Percentiles rank a stretch among this genome's conserved stretches.
Evolutionary conservation across 2,329 filamentous ascomycete genomes (phyloP).

Genomic region (Colletotrichum orbiculare): DNA sequence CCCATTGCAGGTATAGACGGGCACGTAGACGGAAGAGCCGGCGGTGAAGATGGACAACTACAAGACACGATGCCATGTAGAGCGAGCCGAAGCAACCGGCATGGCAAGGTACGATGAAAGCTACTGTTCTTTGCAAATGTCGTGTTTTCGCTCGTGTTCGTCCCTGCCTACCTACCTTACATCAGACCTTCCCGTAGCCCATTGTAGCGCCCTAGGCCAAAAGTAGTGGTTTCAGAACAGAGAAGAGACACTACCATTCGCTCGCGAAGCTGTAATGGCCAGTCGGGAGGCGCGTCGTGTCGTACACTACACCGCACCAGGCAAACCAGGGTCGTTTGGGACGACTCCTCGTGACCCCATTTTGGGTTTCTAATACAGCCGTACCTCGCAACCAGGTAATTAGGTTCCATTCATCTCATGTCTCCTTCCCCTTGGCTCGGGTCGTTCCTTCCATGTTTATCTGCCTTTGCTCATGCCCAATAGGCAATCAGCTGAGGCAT

Average conservation of each 20-base stretch:
- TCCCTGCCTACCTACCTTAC: no score
- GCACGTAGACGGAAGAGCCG: slow-evolving; percentile 9
- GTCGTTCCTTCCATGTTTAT: not conserved
- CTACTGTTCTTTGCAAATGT: no score
- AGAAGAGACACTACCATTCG: no score
- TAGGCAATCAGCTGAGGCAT: no score
- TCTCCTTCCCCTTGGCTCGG: not conserved
- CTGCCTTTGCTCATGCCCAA: not conserved
- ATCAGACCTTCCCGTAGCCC: no score
- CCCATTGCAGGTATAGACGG: not conserved
- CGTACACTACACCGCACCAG: not conserved
- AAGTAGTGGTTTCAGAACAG: no score
- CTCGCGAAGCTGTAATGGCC: not conserved
- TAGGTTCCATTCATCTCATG: no score
- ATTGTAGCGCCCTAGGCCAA: no score
- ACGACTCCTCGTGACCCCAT: slow-evolving; percentile 32
- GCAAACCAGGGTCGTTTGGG: slow-evolving; percentile 26
- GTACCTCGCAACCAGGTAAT: not conserved
- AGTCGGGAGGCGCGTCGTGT: not conserved
- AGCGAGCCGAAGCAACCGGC: slow-evolving; percentile 5
- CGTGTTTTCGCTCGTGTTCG: not conserved
- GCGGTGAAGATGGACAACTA: slow-evolving; percentile 18
- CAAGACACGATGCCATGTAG: slow-evolving; percentile 8
- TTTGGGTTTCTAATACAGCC: slow-evolving; percentile 10
- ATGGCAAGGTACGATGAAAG: not conserved